These are phyloP conservation scores for Mrakia gelida DNA, from an alignment of 768 basidiomycete genomes.

Conservation along the genomic window DNA sequence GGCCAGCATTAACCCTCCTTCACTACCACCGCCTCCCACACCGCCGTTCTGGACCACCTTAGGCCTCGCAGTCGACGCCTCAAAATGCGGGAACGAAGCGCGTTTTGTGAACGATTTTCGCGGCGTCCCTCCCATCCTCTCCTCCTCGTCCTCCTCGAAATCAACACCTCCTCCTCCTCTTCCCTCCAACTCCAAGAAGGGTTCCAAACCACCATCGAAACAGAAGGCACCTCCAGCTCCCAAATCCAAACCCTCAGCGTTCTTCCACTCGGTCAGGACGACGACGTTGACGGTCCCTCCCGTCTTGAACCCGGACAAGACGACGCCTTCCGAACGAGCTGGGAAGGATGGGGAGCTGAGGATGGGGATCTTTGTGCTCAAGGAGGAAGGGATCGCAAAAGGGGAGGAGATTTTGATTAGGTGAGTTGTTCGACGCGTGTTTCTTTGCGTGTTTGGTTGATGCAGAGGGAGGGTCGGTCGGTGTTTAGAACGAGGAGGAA, in stretches of 20 bases:
- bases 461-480: too few species aligned
- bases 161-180: background rate
- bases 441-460: background rate
- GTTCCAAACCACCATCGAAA: background rate
- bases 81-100: slow-evolving; percentile 21
- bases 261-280: slow-evolving; percentile 31
- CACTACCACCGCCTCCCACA: background rate
- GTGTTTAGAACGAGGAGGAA: background rate
- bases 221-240: background rate
- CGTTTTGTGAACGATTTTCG: slow-evolving; percentile 30
- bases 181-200: background rate
- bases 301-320: slow-evolving; percentile 8
- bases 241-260: slow-evolving; percentile 24
- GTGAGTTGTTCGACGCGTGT: slow-evolving; percentile 13
- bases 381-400: slow-evolving; percentile 24
- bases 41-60: background rate
- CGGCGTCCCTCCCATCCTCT: slow-evolving; percentile 19
- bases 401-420: slow-evolving; percentile 32
- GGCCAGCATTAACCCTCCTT: background rate
- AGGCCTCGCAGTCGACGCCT: slow-evolving; percentile 24
- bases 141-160: background rate
- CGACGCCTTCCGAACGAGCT: slow-evolving; percentile 19
- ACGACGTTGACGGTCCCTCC: background rate
- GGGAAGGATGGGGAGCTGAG: slow-evolving; percentile 23
- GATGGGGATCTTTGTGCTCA: slow-evolving; percentile 30